A percentile compares a stretch with the other conserved stretches of the same genome.
Evolutionary conservation across 2,329 filamentous ascomycete species (phyloP).

Genomic region (Pseudogymnoascus verrucosus): DNA sequence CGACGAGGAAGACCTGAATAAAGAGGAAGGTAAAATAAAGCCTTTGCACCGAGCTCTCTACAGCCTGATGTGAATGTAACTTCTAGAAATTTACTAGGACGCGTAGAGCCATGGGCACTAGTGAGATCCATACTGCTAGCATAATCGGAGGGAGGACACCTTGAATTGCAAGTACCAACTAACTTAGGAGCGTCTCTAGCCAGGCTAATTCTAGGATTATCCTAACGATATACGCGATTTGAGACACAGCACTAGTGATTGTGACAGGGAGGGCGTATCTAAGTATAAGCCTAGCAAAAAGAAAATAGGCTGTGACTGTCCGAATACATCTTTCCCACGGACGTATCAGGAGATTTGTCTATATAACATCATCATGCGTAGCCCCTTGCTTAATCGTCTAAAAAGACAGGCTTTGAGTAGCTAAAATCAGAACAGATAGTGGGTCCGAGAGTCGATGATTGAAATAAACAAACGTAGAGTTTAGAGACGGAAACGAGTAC

Average conservation of each 20-base stretch:
- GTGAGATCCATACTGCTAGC: conserved; percentile 12
- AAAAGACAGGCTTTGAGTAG: conserved; percentile 9
- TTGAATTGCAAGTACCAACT: conserved; percentile 13
- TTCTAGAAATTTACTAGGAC: conserved; percentile 22
- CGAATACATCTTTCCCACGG: conserved; percentile 86
- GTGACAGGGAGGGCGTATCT: conserved; percentile 14
- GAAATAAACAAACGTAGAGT: conserved; percentile 92
- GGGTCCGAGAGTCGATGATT: conserved; percentile 76
- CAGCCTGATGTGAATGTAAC: conserved; percentile 22
- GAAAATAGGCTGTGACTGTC: conserved; percentile 51
- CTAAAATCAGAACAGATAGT: conserved; percentile 45
- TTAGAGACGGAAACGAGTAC: conserved; percentile 80
- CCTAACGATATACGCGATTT: conserved; percentile 14
- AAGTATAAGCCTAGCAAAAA: conserved; percentile 39
- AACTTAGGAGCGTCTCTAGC: conserved; percentile 13
- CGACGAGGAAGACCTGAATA: conserved; percentile 60
- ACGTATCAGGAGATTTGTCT: conserved; percentile 86
- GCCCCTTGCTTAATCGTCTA: conserved; percentile 48
- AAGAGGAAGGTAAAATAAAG: conserved; percentile 65
- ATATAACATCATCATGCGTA: conserved; percentile 78
- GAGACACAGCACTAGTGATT: conserved; percentile 16
- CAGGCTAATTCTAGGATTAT: conserved; percentile 12
- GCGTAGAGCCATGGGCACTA: conserved; percentile 14
- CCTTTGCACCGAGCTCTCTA: conserved; percentile 42
- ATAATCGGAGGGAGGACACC: conserved; percentile 10